Percentiles rank a stretch among this genome's conserved stretches.
These are phyloP conservation scores for Diaporthe vexans DNA, from an alignment of 2,329 filamentous ascomycete species.

Conservation along the genomic window DNA sequence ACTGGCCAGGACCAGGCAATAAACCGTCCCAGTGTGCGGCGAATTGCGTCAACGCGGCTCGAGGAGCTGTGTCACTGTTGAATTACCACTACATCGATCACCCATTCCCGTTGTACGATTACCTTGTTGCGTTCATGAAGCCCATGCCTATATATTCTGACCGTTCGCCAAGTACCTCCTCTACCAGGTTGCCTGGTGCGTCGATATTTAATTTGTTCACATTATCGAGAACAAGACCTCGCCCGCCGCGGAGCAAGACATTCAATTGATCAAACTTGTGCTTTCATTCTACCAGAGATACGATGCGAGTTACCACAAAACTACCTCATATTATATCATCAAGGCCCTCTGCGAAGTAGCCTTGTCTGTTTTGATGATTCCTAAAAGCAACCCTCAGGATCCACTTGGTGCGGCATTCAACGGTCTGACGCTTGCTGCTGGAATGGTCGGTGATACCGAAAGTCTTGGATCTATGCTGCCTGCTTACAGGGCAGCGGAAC, in stretches of 20 bases:
- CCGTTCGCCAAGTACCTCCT: background rate
- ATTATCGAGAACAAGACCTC: background rate
- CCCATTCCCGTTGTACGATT: background rate
- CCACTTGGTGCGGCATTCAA: background rate
- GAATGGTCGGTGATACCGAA: no score
- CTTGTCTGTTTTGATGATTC: background rate
- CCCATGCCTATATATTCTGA: no score
- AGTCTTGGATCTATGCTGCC: background rate
- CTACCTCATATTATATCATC: background rate
- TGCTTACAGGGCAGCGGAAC: background rate
- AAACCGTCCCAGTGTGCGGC: background rate
- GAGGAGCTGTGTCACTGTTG: background rate
- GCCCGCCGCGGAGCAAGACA: background rate
- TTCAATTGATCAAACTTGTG: background rate
- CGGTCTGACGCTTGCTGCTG: background rate
- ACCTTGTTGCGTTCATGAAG: no score
- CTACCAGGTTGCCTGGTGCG: background rate
- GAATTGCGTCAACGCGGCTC: background rate
- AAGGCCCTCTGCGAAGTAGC: background rate
- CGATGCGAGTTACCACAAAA: background rate
- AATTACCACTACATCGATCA: background rate
- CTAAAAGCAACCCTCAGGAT: background rate
- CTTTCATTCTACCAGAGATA: background rate
- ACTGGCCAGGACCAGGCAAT: background rate
- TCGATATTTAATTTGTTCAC: background rate